A percentile compares a stretch with the other conserved stretches of the same genome.
Evolutionary conservation across 148 eudicot genomes (phyloP).

Genomic region (Camellia japonica): DNA sequence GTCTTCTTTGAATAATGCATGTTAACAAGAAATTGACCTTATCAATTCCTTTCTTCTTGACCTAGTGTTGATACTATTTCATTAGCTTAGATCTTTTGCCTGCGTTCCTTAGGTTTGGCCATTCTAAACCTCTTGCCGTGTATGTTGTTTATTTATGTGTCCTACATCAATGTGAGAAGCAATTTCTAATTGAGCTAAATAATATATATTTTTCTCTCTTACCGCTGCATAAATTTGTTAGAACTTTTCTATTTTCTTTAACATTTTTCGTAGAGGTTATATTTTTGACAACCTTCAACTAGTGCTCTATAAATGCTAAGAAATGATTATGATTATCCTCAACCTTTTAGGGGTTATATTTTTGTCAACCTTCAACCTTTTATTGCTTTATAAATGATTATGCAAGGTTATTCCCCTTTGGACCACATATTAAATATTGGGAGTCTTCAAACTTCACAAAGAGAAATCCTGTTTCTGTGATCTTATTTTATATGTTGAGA

Average conservation of each 20-base stretch:
- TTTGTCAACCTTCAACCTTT: too few species aligned
- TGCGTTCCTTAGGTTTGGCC: background rate
- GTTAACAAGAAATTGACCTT: constrained; percentile 3
- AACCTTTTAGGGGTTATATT: too few species aligned
- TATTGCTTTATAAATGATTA: too few species aligned
- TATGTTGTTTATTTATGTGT: background rate
- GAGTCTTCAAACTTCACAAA: background rate
- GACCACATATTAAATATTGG: background rate
- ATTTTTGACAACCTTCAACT: background rate
- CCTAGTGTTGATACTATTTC: background rate
- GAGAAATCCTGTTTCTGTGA: background rate
- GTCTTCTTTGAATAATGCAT: background rate
- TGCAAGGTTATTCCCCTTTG: background rate
- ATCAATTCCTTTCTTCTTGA: background rate
- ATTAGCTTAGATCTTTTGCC: background rate
- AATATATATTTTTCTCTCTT: background rate
- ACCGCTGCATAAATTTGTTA: background rate
- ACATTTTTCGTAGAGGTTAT: background rate
- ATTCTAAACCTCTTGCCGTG: background rate
- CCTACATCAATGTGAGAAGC: background rate
- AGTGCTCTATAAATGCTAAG: background rate
- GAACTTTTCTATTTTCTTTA: background rate
- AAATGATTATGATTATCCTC: too few species aligned
- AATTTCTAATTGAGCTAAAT: background rate
- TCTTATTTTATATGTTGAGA: background rate